These are phyloP conservation scores for Ceratobasidium sp. DNA, from an alignment of 1,284 basidiomycete species.

Conservation along the genomic window DNA sequence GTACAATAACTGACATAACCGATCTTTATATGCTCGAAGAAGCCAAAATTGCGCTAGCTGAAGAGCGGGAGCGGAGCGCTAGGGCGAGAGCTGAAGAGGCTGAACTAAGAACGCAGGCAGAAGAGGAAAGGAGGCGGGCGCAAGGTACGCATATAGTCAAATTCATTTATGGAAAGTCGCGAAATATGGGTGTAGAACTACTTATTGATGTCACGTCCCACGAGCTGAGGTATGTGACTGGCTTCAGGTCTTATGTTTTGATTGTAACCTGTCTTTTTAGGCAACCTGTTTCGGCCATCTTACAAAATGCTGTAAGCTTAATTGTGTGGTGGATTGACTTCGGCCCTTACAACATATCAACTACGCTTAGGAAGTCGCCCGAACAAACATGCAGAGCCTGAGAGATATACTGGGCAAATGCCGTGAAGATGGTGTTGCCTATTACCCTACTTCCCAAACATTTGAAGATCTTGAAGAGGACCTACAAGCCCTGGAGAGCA, in stretches of 20 bases:
- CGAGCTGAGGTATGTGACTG: constrained; percentile 41
- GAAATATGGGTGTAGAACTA: constrained; percentile 42
- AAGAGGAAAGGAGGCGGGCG: constrained; percentile 46
- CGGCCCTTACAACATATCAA: neutral
- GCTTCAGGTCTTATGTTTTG: neutral
- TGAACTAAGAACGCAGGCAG: constrained; percentile 13
- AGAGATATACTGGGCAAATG: constrained; percentile 13
- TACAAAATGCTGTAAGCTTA: constrained; percentile 26
- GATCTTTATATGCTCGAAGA: constrained; percentile 46
- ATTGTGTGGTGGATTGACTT: neutral
- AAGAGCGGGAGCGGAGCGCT: constrained; percentile 46
- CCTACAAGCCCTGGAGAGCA: constrained; percentile 45
- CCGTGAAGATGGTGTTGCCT: neutral
- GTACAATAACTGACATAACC: constrained; percentile 43
- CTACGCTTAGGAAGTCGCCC: constrained; percentile 7
- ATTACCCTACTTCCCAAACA: constrained; percentile 44
- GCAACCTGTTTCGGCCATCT: constrained; percentile 48
- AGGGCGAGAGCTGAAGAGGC: constrained; percentile 45
- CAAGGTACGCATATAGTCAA: constrained; percentile 41
- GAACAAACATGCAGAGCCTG: constrained; percentile 44
- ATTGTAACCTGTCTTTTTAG: constrained; percentile 21
- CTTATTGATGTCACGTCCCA: constrained; percentile 48
- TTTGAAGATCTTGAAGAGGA: constrained; percentile 53
- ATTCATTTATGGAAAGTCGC: too few species aligned
- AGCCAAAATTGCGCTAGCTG: constrained; percentile 44